Evolutionary conservation across 2,329 filamentous ascomycete species (phyloP), one percentile per base, ranked within the genome.

Genomic region (Fusarium sp.): DNA sequence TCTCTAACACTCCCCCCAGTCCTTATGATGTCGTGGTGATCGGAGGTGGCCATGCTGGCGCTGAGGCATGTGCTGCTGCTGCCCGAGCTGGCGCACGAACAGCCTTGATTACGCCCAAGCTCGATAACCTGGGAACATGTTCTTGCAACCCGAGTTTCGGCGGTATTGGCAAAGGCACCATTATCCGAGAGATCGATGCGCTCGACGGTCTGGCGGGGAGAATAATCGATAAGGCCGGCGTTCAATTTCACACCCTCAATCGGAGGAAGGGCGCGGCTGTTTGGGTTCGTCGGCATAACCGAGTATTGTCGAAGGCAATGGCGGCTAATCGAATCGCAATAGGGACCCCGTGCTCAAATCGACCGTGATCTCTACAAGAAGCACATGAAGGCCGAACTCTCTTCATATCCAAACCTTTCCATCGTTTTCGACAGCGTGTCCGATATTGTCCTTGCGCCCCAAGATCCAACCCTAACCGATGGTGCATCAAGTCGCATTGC

Each of bases 61-160:
- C 94, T 54, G 96, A 99, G 84, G 96, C 96, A 62, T 95, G 92
- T 70, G 91, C 96, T 13, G 96, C 95, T 3, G 93, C 96, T 15
- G 96, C 96, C 44, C 89, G 96, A 75, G 88, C 92, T 17, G 96
- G 96, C 53, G 96, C 95, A 50, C 90, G 91, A 74, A 98, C 96
- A 42, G 95, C 92, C 3, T 87, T 99, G 71, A 86, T 99, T 49
- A 99, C 96, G 2, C 96, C 95, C 3, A 94, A 92, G 63, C 80
- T 93, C 60, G 91, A 95, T 62, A 97, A 98, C 74, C 90, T 98
- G 20, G 95, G 95, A 57, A 93, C 96, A 31, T 98, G 95, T 82
- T 98, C 95, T 36, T 98, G 95, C 82, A 98, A 98, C 78, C 95
- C 95, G 3, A 97, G 94, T 69, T 97, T 99, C 77, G 96, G 96